Conservation (phyloP, 2,329 filamentous ascomycete genomes). For the Penicillium palitans region DNA sequence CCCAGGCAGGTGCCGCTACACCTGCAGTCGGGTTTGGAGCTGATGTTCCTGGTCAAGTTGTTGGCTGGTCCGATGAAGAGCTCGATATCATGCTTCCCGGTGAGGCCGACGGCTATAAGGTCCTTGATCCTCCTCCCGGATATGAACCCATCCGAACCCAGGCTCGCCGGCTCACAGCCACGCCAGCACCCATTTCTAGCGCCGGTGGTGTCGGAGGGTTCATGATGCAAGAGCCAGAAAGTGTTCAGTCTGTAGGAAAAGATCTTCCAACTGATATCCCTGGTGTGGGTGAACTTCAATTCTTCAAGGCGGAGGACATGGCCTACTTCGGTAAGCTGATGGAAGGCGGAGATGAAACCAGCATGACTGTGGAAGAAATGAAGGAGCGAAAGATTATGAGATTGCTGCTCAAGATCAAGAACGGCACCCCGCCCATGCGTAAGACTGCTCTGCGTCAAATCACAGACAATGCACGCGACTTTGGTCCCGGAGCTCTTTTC, state of each 20-base stretch:
- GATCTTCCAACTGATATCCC: conserved; percentile 94
- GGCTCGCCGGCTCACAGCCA: conserved; percentile 71
- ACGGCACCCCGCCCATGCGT: conserved; percentile 96
- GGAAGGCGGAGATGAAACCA: conserved; percentile 88
- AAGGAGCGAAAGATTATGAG: conserved; percentile 99
- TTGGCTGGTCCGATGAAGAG: conserved; percentile 86
- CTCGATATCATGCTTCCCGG: conserved; percentile 86
- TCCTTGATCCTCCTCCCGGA: conserved; percentile 84
- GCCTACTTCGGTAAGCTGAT: conserved; percentile 97
- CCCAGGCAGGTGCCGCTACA: conserved; percentile 56
- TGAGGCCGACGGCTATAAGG: conserved; percentile 75
- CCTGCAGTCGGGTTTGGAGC: conserved; percentile 73
- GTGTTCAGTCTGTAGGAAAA: conserved; percentile 77
- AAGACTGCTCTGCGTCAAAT: conserved; percentile 97
- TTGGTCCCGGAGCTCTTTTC: conserved; percentile 90
- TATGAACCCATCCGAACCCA: conserved; percentile 82
- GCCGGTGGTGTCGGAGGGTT: conserved; percentile 72
- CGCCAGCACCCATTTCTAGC: conserved; percentile 63
- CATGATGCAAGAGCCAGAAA: conserved; percentile 96
- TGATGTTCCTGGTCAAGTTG: conserved; percentile 69
- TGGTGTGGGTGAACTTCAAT: conserved; percentile 91
- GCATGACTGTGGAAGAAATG: conserved; percentile 87
- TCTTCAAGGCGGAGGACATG: conserved; percentile 99
- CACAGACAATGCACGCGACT: conserved; percentile 94
- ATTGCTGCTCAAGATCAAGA: conserved; percentile 95